These are phyloP conservation scores for Euphorbia schlechtendalii DNA, from an alignment of 441 rosid species.

Conservation along the genomic window DNA sequence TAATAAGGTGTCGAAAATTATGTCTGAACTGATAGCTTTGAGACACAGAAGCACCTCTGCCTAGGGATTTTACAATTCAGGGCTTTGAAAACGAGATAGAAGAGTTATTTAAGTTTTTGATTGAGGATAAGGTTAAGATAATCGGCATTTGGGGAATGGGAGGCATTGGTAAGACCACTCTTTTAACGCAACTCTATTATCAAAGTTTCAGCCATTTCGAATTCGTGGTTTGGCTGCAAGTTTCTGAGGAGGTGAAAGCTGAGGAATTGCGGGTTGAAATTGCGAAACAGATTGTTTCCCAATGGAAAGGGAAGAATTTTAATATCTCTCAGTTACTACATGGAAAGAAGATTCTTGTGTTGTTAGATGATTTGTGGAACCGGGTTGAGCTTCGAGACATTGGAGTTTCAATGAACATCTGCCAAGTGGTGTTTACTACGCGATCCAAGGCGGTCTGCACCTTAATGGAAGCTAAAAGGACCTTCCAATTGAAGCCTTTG, in stretches of 20 bases:
- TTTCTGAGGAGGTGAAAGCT: background rate
- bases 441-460: background rate
- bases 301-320: too few species aligned
- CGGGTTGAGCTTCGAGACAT: background rate
- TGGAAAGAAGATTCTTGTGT: background rate
- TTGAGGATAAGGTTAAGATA: background rate
- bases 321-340: background rate
- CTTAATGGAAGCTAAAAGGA: background rate
- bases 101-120: background rate
- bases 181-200: background rate
- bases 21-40: too few species aligned
- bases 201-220: background rate
- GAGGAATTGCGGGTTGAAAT: background rate
- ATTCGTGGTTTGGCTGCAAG: background rate
- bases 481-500: background rate
- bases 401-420: background rate
- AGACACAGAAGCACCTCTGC: too few species aligned
- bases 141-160: slow-evolving; percentile 13
- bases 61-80: too few species aligned
- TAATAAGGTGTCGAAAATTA: too few species aligned
- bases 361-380: background rate
- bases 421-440: background rate
- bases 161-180: slow-evolving; percentile 16
- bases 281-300: background rate
- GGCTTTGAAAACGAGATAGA: background rate